Evolutionary conservation across 2,329 filamentous ascomycete genomes (phyloP).

Genomic region (Diplocarpon rosae): DNA sequence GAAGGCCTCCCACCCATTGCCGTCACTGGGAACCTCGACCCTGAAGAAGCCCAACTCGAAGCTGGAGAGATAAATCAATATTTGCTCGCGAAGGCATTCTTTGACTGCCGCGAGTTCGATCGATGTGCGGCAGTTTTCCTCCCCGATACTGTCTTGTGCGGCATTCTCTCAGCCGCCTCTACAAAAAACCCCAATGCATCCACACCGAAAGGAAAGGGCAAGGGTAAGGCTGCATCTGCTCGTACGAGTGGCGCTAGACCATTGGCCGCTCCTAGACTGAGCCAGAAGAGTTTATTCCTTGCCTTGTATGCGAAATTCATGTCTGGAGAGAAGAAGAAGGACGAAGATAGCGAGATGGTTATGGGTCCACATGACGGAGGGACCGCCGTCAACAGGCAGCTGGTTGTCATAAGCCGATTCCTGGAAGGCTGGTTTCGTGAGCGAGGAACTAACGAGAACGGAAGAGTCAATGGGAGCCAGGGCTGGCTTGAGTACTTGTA

Average conservation of each 20-base stretch:
- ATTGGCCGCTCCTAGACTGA: slow-evolving; percentile 46
- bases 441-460: slow-evolving; percentile 44
- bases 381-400: slow-evolving; percentile 72
- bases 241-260: slow-evolving; percentile 8
- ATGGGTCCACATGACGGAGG: slow-evolving; percentile 86
- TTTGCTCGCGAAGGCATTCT: slow-evolving; percentile 83
- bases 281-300: slow-evolving; percentile 86
- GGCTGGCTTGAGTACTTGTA: slow-evolving; percentile 87
- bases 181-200: slow-evolving; percentile 30
- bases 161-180: slow-evolving; percentile 40
- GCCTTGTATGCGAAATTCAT: slow-evolving; percentile 86
- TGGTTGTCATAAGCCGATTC: slow-evolving; percentile 62
- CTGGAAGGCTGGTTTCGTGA: slow-evolving; percentile 73
- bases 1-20: slow-evolving; percentile 39
- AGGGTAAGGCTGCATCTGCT: slow-evolving; percentile 31
- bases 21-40: slow-evolving; percentile 48
- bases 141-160: slow-evolving; percentile 65
- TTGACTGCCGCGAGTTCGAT: slow-evolving; percentile 91
- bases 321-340: slow-evolving; percentile 88
- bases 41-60: slow-evolving; percentile 65
- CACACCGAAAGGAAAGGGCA: slow-evolving; percentile 50
- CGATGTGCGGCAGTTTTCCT: slow-evolving; percentile 84
- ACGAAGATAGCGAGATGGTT: slow-evolving; percentile 96
- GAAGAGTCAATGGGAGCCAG: slow-evolving; percentile 53
- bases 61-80: slow-evolving; percentile 71